A percentile compares a stretch with the other conserved stretches of the same genome.
phyloP scores from a whole-genome alignment of 352 stramenopile species.

The Pythium sp. region DNA sequence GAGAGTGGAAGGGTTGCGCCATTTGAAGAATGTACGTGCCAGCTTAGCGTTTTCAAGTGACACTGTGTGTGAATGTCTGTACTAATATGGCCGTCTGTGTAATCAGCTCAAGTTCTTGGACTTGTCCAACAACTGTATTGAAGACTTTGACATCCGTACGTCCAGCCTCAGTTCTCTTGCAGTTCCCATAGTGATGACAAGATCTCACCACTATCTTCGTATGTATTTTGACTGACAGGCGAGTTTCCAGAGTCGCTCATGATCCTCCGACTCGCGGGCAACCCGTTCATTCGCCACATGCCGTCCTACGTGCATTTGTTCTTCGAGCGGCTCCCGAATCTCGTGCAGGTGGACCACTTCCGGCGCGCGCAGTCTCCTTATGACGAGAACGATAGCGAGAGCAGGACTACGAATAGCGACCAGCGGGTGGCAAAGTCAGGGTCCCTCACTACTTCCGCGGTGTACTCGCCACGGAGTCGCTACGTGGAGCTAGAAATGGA shows the following conservation, averaged over 20 bases:
- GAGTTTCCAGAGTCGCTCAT: conserved; percentile 60
- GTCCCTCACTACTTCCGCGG: conserved; percentile 9
- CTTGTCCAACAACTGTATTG: conserved; percentile 71
- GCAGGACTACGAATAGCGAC: neutral
- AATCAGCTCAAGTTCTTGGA: conserved; percentile 72
- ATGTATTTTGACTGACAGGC: conserved; percentile 8
- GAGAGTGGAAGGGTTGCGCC: conserved; percentile 52
- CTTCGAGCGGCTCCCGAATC: conserved; percentile 59
- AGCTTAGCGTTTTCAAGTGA: neutral
- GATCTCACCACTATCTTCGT: neutral
- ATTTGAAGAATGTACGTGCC: conserved; percentile 50
- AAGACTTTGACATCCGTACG: conserved; percentile 58
- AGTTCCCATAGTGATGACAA: neutral
- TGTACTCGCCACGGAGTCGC: conserved; percentile 24
- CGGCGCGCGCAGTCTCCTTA: conserved; percentile 22
- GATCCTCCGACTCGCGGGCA: conserved; percentile 48
- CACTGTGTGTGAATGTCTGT: neutral
- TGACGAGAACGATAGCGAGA: neutral
- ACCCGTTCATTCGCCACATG: conserved; percentile 57
- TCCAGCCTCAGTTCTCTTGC: neutral
- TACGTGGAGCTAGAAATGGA: conserved; percentile 38
- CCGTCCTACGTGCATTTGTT: conserved; percentile 54
- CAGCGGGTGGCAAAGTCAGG: neutral
- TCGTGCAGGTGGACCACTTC: conserved; percentile 57
- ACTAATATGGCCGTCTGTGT: neutral